phyloP scores from a whole-genome alignment of 176 grass and related monocot species.

The Thinopyrum elongatum region DNA sequence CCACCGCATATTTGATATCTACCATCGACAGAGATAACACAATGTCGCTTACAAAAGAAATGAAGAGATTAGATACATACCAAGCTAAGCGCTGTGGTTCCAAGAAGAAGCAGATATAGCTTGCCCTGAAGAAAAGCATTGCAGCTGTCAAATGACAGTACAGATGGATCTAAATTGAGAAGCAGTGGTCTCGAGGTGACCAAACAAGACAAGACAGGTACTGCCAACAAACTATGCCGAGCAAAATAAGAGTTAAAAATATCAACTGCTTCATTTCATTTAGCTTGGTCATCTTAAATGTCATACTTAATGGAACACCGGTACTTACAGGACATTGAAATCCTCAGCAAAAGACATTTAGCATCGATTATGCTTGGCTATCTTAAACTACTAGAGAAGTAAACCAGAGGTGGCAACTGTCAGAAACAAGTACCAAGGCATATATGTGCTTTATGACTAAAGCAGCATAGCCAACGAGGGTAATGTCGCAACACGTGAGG shows the following conservation, averaged over 20 bases:
- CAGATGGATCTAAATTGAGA: not conserved
- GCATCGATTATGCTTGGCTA: not conserved
- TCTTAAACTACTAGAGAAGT: not conserved
- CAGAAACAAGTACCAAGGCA: constrained; percentile 6
- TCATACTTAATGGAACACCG: not conserved
- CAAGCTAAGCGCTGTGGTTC: constrained; percentile 97
- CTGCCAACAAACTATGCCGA: constrained; percentile 6
- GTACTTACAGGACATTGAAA: not conserved
- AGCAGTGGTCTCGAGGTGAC: not conserved
- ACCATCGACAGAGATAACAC: constrained; percentile 5
- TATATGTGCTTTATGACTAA: not conserved
- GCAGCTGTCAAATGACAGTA: constrained; percentile 29
- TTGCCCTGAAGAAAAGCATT: constrained; percentile 76
- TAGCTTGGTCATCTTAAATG: not conserved
- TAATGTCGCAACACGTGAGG: not conserved
- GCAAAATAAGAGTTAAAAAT: not conserved
- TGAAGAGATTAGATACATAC: constrained; percentile 39
- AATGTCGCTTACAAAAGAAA: constrained; percentile 8
- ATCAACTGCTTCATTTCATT: not conserved
- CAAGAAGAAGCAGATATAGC: constrained; percentile 91
- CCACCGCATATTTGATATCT: not conserved
- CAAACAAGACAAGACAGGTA: not conserved
- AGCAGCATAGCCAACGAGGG: not conserved
- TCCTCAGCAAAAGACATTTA: not conserved
- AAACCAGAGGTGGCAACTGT: not conserved